phyloP scores from a whole-genome alignment of 2,329 filamentous ascomycete genomes.

The Fusarium pseudonygamai region DNA sequence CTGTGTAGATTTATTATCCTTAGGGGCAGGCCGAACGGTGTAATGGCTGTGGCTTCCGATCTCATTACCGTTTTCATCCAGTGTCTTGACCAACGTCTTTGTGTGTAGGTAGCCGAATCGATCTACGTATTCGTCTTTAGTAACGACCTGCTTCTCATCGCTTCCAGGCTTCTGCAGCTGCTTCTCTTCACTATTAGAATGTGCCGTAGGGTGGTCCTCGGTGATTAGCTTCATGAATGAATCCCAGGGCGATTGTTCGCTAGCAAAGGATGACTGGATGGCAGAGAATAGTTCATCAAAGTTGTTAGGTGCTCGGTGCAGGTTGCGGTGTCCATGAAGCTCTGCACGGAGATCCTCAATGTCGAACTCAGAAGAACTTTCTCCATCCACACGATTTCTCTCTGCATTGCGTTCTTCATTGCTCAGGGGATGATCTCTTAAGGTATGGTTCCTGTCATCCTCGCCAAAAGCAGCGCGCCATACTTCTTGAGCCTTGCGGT shows the following conservation, averaged over 20 bases:
- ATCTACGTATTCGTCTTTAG: constrained; percentile 55
- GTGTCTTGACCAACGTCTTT: constrained; percentile 52
- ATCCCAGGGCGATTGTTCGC: constrained; percentile 53
- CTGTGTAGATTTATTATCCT: constrained; percentile 19
- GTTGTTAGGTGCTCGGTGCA: constrained; percentile 41
- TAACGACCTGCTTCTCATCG: constrained; percentile 47
- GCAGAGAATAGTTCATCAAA: constrained; percentile 55
- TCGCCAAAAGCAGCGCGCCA: constrained; percentile 40
- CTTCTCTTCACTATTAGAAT: constrained; percentile 3
- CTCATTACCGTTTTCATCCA: constrained; percentile 55
- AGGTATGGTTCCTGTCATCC: constrained; percentile 13
- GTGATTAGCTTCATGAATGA: constrained; percentile 51
- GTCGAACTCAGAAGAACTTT: constrained; percentile 1
- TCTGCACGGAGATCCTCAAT: constrained; percentile 15
- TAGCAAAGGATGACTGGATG: constrained; percentile 50
- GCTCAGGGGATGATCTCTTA: neutral
- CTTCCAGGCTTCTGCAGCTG: constrained; percentile 13
- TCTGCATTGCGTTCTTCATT: constrained; percentile 13
- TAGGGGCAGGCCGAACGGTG: constrained; percentile 44
- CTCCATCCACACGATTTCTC: neutral
- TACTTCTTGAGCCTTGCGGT: constrained; percentile 40
- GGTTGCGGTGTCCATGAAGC: neutral
- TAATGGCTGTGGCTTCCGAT: constrained; percentile 51
- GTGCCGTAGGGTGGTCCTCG: constrained; percentile 21
- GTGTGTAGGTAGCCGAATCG: constrained; percentile 54